Base-by-base conservation (phyloP, 108 stramenopile species). In the Cyclotella cryptica region DNA sequence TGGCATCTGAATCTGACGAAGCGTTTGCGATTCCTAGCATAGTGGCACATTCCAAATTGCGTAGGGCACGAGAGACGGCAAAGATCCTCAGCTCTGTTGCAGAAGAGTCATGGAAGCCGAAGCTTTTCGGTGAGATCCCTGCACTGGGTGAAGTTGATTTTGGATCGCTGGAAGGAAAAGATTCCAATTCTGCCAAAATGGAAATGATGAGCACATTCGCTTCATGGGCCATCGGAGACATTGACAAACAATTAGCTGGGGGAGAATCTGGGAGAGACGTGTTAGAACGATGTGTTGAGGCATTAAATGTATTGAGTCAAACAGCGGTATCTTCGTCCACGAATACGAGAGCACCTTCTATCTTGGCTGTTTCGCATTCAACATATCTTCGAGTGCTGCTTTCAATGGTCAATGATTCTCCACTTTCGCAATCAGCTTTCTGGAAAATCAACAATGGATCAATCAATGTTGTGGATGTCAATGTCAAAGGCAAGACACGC, bases 231-330 rank as follows among this genome's bases (percentile, higher is more conserved):
- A 72, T 86, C 0, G 92, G 92, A 17, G 66, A 83, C 13, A 76
- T 93, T 42, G 90, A 93, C 68, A 76, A 39, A 52, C 73, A 88
- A 15, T 66, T 76, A 35, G 79, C 62, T 7, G 89, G 81, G 21
- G 92, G 92, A 51, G 92, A 93, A 71, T 88, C 80, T 61, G 89
- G 87, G 26, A 65, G 92, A 76, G 90, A 90, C 46, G 88, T 89
- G 68, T 44, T 75, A 54, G 63, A 70, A 47, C 40, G 68, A 8
- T 71, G 68, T n/a, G 73, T 53, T 40, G 40, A 65, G 53, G 77
- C 92, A 21, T 21, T 92, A 21, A 41, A 66, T 40, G 26, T 30
- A 10, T 52, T 90, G 17, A 76, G 58, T 24, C 26, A 82, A 63
- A 44, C 39, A 24, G 80, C 27, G 79, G 65, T 35, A 45, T 84